Evolutionary conservation across 345 rosid species (phyloP).

Genomic region (Camelina hispida): DNA sequence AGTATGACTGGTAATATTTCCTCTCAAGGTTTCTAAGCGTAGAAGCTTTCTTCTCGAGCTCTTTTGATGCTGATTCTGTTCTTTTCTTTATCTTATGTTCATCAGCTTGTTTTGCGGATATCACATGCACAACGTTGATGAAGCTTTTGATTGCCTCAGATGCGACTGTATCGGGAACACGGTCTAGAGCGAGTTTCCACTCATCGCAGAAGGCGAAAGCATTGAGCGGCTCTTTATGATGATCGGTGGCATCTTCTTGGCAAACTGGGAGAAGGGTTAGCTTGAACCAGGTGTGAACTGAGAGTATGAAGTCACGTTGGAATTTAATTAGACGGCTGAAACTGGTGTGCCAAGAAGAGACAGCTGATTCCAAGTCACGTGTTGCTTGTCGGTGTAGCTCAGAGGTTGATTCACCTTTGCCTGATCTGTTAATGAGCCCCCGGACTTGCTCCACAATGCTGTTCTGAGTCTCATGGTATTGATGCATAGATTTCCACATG

Average conservation of each 20-base stretch:
- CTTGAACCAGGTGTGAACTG: conserved; percentile 90
- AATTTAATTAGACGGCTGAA: conserved; percentile 76
- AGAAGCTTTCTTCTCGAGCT: conserved; percentile 88
- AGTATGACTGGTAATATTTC: conserved; percentile 89
- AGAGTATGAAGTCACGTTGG: conserved; percentile 75
- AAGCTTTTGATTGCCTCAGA: conserved; percentile 98
- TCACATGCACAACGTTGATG: conserved; percentile 75
- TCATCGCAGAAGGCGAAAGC: conserved; percentile 76
- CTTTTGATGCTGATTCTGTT: conserved; percentile 78
- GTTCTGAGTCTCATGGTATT: conserved; percentile 81
- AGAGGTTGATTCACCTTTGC: conserved; percentile 82
- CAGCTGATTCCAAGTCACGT: conserved; percentile 85
- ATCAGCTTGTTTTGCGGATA: conserved; percentile 71
- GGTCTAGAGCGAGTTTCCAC: conserved; percentile 92
- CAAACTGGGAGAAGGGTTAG: conserved; percentile 78
- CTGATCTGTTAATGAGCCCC: conserved; percentile 75
- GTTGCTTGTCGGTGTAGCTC: conserved; percentile 92
- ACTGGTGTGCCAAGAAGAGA: conserved; percentile 88
- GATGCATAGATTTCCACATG: conserved; percentile 95
- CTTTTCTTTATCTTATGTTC: conserved; percentile 81
- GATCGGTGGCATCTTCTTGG: conserved; percentile 48
- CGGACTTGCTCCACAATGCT: conserved; percentile 88
- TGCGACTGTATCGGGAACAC: conserved; percentile 92
- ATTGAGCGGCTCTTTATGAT: conserved; percentile 51
- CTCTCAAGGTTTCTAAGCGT: conserved; percentile 80